Conservation (phyloP, 768 basidiomycete species). For the Tylopilus felleus region DNA sequence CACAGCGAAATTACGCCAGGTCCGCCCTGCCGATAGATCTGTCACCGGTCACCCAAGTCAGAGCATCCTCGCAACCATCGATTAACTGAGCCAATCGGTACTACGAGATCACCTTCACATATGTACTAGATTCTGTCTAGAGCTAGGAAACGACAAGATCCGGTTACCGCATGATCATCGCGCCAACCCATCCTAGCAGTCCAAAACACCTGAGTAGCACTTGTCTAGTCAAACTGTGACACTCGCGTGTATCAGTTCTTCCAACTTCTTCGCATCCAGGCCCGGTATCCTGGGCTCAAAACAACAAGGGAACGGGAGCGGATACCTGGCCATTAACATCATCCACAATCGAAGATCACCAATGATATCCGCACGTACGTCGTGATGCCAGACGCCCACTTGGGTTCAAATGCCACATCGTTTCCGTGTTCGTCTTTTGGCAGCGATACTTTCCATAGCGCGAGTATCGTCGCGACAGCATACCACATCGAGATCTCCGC, state of each 20-base stretch:
- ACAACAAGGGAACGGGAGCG: constrained; percentile 13
- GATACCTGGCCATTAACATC: constrained; percentile 5
- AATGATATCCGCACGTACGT: constrained; percentile 5
- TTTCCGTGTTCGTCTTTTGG: constrained; percentile 12
- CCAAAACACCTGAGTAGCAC: background rate
- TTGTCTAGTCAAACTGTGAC: background rate
- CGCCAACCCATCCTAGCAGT: background rate
- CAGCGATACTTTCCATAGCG: constrained; percentile 11
- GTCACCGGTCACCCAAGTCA: constrained; percentile 13
- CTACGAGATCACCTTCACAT: background rate
- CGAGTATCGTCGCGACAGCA: constrained; percentile 16
- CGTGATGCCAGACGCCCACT: constrained; percentile 14
- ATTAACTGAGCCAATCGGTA: constrained; percentile 8
- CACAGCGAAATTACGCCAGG: constrained; percentile 12
- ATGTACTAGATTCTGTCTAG: background rate
- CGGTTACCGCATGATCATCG: background rate
- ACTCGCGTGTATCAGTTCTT: constrained; percentile 4
- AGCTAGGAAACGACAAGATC: background rate
- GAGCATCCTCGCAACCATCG: constrained; percentile 20
- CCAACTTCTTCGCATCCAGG: constrained; percentile 6
- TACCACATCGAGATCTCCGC: constrained; percentile 14
- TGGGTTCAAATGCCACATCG: constrained; percentile 6
- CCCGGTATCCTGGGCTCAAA: constrained; percentile 15
- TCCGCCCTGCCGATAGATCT: constrained; percentile 4
- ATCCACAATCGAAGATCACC: background rate